Evolutionary conservation across 2,329 filamentous ascomycete species (phyloP).

Genomic region (Xylariaceae sp.): DNA sequence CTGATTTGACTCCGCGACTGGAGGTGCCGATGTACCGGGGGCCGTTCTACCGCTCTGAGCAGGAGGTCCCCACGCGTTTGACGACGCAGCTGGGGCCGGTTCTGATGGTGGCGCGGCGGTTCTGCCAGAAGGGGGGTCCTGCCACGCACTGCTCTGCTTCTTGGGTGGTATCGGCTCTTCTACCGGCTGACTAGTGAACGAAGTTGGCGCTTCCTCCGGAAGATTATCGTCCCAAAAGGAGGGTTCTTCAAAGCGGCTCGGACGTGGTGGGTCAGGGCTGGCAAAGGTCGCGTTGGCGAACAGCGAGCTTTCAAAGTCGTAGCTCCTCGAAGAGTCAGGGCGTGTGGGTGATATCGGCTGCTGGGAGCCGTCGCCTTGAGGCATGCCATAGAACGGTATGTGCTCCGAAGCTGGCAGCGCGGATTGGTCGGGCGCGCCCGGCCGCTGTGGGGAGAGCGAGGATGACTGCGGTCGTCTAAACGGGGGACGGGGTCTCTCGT

Average conservation of each 20-base stretch:
- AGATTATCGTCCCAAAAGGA: too few relatives aligned
- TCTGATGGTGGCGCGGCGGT: not conserved
- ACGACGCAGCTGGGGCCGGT: not conserved
- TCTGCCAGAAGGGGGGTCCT: too few relatives aligned
- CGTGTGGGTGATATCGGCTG: slow-evolving; percentile 19
- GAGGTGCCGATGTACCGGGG: too few relatives aligned
- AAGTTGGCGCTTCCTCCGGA: not conserved
- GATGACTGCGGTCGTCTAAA: slow-evolving; percentile 13
- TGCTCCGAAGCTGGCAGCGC: slow-evolving; percentile 17
- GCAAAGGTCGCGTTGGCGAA: slow-evolving; percentile 31
- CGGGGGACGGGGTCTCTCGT: slow-evolving; percentile 8
- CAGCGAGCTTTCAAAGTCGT: slow-evolving; percentile 32
- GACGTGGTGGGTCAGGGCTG: slow-evolving; percentile 4
- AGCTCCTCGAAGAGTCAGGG: slow-evolving; percentile 29
- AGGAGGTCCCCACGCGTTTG: not conserved
- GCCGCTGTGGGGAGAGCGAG: slow-evolving; percentile 10
- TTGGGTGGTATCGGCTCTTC: not conserved
- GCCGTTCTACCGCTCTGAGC: too few relatives aligned
- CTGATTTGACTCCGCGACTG: not conserved
- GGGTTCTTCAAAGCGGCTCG: too few relatives aligned
- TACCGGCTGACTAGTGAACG: not conserved
- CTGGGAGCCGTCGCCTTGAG: slow-evolving; percentile 20
- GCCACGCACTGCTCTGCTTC: not conserved
- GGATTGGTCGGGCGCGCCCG: slow-evolving; percentile 16
- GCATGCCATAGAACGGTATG: slow-evolving; percentile 23